Conservation (phyloP, 176 grass and related monocot genomes). For the Carex kokanica region DNA sequence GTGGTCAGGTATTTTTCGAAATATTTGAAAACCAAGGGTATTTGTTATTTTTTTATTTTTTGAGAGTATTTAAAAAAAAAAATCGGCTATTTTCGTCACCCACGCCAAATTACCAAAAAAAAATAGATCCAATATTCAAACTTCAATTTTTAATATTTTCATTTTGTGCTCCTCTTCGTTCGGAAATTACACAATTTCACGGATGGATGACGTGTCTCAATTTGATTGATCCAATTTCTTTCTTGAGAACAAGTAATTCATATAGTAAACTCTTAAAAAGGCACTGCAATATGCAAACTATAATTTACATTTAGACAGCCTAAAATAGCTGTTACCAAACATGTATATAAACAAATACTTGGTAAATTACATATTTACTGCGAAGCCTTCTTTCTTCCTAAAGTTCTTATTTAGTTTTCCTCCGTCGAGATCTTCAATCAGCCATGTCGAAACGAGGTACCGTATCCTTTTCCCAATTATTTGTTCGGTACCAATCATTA, state of each 20-base stretch:
- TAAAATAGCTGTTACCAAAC: not conserved
- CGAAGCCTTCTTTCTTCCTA: not conserved
- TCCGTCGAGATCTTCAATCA: not conserved
- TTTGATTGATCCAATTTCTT: not conserved
- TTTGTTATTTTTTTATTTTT: too few relatives aligned
- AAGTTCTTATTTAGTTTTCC: not conserved
- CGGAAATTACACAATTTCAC: not conserved
- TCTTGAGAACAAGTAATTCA: not conserved
- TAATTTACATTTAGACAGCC: not conserved
- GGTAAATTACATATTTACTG: not conserved
- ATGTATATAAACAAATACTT: not conserved
- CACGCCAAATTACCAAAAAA: not conserved
- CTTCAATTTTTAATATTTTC: not conserved
- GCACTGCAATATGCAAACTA: too few relatives aligned
- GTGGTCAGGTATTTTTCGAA: too few relatives aligned
- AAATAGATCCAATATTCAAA: not conserved
- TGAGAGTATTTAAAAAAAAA: too few relatives aligned
- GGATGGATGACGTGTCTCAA: not conserved
- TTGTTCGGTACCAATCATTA: not conserved
- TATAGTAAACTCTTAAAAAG: not conserved
- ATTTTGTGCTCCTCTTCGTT: not conserved
- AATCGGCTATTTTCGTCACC: too few relatives aligned
- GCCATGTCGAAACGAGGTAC: constrained; percentile 17
- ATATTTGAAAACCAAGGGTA: too few relatives aligned
- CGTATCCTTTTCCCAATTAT: not conserved